Percentiles rank a stretch among this genome's conserved stretches.
Evolutionary conservation across 148 eudicot genomes (phyloP).

Genomic region (Persicaria tinctoria): DNA sequence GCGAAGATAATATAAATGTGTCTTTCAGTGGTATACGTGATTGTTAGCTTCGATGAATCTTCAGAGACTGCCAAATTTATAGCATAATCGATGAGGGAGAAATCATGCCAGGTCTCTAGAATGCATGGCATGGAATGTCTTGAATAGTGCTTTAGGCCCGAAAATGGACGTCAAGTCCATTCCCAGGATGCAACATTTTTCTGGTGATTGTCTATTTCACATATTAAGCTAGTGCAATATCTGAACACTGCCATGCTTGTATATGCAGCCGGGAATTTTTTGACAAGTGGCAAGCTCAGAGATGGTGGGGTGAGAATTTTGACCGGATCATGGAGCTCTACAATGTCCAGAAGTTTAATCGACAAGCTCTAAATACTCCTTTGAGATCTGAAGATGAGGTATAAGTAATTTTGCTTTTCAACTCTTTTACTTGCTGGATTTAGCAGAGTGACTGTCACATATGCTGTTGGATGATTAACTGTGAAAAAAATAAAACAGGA

Average conservation of each 20-base stretch:
- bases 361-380: background rate
- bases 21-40: no score
- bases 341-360: background rate
- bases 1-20: no score
- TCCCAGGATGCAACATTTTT: background rate
- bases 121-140: background rate
- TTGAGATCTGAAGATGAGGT: slow-evolving; percentile 1
- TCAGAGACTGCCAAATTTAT: no score
- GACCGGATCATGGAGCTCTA: background rate
- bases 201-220: background rate
- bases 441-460: background rate
- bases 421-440: background rate
- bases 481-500: background rate
- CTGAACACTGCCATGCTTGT: no score
- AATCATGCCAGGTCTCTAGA: background rate
- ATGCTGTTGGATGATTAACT: background rate
- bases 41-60: no score
- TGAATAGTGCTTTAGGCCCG: background rate
- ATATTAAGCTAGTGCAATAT: background rate
- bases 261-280: no score
- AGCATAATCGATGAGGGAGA: background rate
- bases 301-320: background rate
- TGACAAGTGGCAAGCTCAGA: background rate
- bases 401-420: background rate
- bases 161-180: background rate